Conservation (phyloP, 2,329 filamentous ascomycete genomes). For the Diaporthe vaccinii region DNA sequence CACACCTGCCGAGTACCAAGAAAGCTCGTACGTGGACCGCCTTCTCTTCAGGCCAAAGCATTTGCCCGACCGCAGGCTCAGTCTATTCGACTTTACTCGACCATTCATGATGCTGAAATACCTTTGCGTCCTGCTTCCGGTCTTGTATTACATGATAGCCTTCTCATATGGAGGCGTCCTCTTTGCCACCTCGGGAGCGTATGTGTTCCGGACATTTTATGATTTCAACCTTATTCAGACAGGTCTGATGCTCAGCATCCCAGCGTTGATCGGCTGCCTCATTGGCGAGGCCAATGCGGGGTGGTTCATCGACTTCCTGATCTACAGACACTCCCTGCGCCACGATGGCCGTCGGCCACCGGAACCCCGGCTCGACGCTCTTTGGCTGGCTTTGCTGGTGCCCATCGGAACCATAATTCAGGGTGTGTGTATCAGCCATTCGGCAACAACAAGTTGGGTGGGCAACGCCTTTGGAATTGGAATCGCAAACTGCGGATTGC, state of each 20-base stretch:
- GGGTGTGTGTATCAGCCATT: slow-evolving; percentile 47
- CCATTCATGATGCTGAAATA: slow-evolving; percentile 46
- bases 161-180: slow-evolving; percentile 47
- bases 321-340: slow-evolving; percentile 47
- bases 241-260: slow-evolving; percentile 46
- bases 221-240: slow-evolving; percentile 45
- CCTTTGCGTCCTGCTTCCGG: slow-evolving; percentile 43
- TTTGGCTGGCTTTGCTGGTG: slow-evolving; percentile 47
- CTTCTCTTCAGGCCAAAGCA: slow-evolving; percentile 35
- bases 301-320: slow-evolving; percentile 48
- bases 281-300: slow-evolving; percentile 48
- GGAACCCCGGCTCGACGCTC: slow-evolving; percentile 51
- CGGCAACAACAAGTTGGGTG: slow-evolving; percentile 50
- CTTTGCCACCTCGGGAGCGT: slow-evolving; percentile 45
- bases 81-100: slow-evolving; percentile 40
- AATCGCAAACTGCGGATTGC: slow-evolving; percentile 51
- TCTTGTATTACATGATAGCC: slow-evolving; percentile 45
- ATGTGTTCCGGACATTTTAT: slow-evolving; percentile 44
- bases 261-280: slow-evolving; percentile 45
- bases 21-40: slow-evolving; percentile 33
- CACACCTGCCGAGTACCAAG: background rate
- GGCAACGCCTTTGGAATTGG: slow-evolving; percentile 53
- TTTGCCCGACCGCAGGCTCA: slow-evolving; percentile 26
- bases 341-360: slow-evolving; percentile 47
- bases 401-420: slow-evolving; percentile 47